phyloP scores from a whole-genome alignment of 1,139 yeast genomes.

The Pichia sp. region DNA sequence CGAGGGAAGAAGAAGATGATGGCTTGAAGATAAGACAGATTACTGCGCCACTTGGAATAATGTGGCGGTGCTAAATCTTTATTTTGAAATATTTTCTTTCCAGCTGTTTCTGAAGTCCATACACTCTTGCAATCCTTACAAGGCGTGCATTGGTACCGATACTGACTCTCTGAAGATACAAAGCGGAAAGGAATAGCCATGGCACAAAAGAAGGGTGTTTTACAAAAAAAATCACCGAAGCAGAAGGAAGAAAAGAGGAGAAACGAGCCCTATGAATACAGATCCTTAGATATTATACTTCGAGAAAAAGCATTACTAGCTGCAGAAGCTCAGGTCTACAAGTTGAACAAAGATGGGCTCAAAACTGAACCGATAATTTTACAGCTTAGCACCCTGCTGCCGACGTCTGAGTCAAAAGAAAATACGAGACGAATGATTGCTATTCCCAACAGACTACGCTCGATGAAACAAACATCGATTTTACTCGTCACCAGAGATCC shows the following conservation, averaged over 20 bases:
- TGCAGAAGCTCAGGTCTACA: slow-evolving; percentile 20
- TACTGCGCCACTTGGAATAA: background rate
- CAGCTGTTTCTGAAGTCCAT: too few relatives aligned
- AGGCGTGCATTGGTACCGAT: too few relatives aligned
- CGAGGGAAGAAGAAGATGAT: background rate
- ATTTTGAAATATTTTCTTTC: background rate
- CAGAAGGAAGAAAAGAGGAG: slow-evolving; percentile 1
- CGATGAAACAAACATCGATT: slow-evolving; percentile 46
- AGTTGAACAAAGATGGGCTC: slow-evolving; percentile 19
- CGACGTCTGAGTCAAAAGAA: slow-evolving; percentile 49
- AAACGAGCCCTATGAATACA: slow-evolving; percentile 12
- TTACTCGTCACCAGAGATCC: slow-evolving; percentile 69
- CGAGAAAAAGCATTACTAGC: slow-evolving; percentile 16
- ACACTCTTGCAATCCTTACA: too few relatives aligned
- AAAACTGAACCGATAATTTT: slow-evolving; percentile 41
- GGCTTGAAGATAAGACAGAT: background rate
- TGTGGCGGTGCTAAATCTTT: slow-evolving; percentile 5
- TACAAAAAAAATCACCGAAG: slow-evolving; percentile 11
- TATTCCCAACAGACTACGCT: slow-evolving; percentile 47
- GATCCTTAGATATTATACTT: slow-evolving; percentile 3
- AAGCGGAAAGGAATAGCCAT: background rate
- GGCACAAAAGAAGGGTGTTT: slow-evolving; percentile 10
- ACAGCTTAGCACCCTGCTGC: slow-evolving; percentile 50
- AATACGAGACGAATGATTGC: slow-evolving; percentile 65
- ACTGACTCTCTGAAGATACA: background rate